phyloP scores from a whole-genome alignment of 140 eudicot genomes.

The Oenanthe javanica region DNA sequence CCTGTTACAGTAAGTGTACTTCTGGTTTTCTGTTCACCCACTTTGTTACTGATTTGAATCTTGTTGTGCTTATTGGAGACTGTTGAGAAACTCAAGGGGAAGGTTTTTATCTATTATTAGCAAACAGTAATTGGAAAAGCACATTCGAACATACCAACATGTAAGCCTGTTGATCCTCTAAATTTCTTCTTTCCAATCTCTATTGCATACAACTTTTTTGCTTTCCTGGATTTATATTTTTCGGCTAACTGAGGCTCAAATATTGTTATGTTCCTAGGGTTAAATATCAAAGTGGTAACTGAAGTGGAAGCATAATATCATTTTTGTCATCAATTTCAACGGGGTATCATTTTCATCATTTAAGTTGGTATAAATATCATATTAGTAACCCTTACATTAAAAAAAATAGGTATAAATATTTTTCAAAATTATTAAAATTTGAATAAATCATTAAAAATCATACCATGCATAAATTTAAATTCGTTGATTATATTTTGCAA shows the following conservation, averaged over 20 bases:
- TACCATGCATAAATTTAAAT: too few relatives aligned
- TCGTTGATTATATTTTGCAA: too few relatives aligned
- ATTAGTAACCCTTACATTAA: too few relatives aligned
- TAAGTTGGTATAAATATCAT: too few relatives aligned
- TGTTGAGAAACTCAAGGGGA: conserved; percentile 48
- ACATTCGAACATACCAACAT: neutral
- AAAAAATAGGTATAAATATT: too few relatives aligned
- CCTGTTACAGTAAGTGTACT: neutral
- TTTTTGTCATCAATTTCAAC: too few relatives aligned
- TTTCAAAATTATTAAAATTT: too few relatives aligned
- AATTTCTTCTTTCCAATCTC: neutral
- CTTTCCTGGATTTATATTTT: neutral
- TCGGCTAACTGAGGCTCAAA: neutral
- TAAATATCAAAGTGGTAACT: too few relatives aligned
- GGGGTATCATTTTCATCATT: too few relatives aligned
- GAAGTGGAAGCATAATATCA: too few relatives aligned
- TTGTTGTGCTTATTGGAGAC: conserved; percentile 37
- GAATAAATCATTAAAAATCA: too few relatives aligned
- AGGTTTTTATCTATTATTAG: conserved; percentile 50
- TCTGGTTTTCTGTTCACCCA: neutral
- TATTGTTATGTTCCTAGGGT: neutral
- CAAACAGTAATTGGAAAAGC: conserved; percentile 3
- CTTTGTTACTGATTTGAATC: neutral
- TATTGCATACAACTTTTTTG: neutral
- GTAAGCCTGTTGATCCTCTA: neutral